These are phyloP conservation scores for Hypoxylon lienhwacheense DNA, from an alignment of 495 filamentous ascomycete genomes.

Conservation along the genomic window DNA sequence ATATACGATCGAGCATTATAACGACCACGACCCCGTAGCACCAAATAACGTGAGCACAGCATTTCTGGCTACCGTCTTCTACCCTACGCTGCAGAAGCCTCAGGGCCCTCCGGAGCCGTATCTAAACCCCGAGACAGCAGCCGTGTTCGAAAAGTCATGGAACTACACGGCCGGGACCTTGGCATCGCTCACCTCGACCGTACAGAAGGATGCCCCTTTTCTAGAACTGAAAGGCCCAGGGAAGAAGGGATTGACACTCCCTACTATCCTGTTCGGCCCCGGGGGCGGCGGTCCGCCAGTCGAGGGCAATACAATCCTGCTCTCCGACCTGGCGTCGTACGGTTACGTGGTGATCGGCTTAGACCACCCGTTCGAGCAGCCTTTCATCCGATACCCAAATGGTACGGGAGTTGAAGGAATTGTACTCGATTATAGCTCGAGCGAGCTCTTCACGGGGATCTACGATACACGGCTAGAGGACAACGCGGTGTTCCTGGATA, in stretches of 20 bases:
- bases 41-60: constrained; percentile 34
- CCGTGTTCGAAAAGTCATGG: constrained; percentile 18
- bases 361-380: constrained; percentile 54
- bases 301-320: constrained; percentile 41
- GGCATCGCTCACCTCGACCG: constrained; percentile 25
- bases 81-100: constrained; percentile 34
- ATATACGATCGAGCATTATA: constrained; percentile 25
- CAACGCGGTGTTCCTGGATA: constrained; percentile 25
- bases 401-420: constrained; percentile 41
- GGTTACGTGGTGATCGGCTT: constrained; percentile 54
- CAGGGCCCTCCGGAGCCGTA: constrained; percentile 22
- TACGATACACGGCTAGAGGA: constrained; percentile 27
- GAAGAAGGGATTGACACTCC: background rate
- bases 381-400: constrained; percentile 53
- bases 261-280: constrained; percentile 33
- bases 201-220: constrained; percentile 28
- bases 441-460: constrained; percentile 4
- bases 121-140: constrained; percentile 29
- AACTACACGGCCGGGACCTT: constrained; percentile 26
- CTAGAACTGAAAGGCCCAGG: background rate
- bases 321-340: constrained; percentile 50
- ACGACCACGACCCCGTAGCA: constrained; percentile 28
- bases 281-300: constrained; percentile 36
- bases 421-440: constrained; percentile 12
- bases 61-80: constrained; percentile 34